Conservation (phyloP, 345 rosid genomes). For the Salix dunnii region DNA sequence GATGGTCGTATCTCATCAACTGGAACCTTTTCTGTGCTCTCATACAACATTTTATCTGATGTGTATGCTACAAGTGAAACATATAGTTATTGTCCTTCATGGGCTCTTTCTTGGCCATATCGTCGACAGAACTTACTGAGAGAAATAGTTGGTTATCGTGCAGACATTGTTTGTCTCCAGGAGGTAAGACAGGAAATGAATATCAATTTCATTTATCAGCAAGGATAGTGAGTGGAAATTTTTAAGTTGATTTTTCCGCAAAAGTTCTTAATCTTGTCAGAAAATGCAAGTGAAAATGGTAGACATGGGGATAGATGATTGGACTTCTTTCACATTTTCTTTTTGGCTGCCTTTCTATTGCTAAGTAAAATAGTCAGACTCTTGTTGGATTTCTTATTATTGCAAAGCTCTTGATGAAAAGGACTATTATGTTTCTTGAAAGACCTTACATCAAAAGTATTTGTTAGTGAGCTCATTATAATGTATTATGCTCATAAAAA, state of each 20-base stretch:
- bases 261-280: background rate
- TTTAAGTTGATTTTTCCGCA: background rate
- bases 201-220: background rate
- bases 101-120: constrained; percentile 98
- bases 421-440: background rate
- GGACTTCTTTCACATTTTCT: background rate
- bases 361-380: background rate
- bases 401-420: background rate
- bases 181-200: constrained; percentile 49
- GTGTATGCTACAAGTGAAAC: constrained; percentile 65
- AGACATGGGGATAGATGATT: background rate
- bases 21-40: constrained; percentile 85
- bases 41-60: constrained; percentile 93
- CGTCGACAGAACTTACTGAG: constrained; percentile 87
- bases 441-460: background rate
- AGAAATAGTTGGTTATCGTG: constrained; percentile 88
- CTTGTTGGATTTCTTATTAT: background rate
- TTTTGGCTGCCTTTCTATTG: background rate
- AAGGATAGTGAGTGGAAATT: background rate
- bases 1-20: constrained; percentile 62
- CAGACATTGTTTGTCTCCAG: constrained; percentile 94
- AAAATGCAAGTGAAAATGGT: background rate
- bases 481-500: background rate
- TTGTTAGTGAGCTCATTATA: background rate
- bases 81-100: constrained; percentile 90